These are phyloP conservation scores for Yamadazyma dendronema DNA, from an alignment of 1,139 yeast genomes.

Conservation along the genomic window DNA sequence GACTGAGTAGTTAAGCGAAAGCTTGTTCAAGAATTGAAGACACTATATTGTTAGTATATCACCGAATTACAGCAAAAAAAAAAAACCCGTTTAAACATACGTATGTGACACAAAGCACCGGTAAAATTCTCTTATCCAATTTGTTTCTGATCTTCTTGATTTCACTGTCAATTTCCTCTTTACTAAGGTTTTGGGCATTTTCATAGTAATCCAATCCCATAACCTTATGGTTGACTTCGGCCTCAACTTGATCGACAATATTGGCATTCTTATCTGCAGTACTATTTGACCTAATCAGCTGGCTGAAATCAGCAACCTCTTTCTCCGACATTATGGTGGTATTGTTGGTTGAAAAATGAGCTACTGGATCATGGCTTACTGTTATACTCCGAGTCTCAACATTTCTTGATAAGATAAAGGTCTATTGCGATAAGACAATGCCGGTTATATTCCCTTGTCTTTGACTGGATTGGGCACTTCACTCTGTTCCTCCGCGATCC, in stretches of 20 bases:
- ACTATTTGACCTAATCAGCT: not conserved
- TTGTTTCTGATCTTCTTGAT: conserved; percentile 28
- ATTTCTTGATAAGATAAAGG: too few species aligned
- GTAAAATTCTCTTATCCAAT: conserved; percentile 41
- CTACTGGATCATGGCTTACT: too few species aligned
- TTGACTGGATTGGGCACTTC: too few species aligned
- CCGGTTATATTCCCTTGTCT: too few species aligned
- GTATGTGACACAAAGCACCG: conserved; percentile 42
- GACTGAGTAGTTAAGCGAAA: conserved; percentile 39
- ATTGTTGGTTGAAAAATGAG: too few species aligned
- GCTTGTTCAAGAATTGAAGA: conserved; percentile 50
- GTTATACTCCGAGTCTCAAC: too few species aligned
- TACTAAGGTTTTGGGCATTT: conserved; percentile 25
- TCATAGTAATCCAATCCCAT: conserved; percentile 30
- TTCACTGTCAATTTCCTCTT: conserved; percentile 24
- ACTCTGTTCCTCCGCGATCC: too few species aligned
- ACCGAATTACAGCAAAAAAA: not conserved
- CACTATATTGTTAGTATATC: conserved; percentile 22
- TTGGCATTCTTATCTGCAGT: not conserved
- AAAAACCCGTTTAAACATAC: not conserved
- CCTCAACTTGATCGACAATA: conserved; percentile 7
- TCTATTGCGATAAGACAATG: too few species aligned
- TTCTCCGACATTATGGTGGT: not conserved
- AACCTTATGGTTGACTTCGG: conserved; percentile 11
- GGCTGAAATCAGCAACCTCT: not conserved